Evolutionary conservation across 805 yeast genomes (phyloP), one percentile per base, ranked within the genome.

Genomic region (Cephaloascus albidus): DNA sequence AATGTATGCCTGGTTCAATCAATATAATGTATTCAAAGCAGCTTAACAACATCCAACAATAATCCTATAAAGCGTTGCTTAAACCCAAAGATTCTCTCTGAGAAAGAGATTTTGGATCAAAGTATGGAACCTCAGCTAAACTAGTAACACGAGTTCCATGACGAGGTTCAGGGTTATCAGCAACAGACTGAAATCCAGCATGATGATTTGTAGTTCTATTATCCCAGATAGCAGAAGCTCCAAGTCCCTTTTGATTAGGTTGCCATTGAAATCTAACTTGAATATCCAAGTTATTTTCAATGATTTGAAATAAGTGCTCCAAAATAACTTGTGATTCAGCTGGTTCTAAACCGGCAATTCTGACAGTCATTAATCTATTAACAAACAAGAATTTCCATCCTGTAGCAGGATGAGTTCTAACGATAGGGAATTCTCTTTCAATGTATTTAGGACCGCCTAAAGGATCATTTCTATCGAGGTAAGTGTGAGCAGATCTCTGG

Each of bases 81-180:
- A 57, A 45, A 3, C 77, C 76, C 43, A 72, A 55, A 10, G 76
- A 64, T 51, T 73, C 71, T 55, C 80, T 69, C 49, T 72, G 78
- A 28, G 76, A 67, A 49, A 68, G 69, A 3, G 76, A 70, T 3
- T 58, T 51, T 20, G 67, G 64, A 46, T 74, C 78, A 50, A 65
- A 75, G 56, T 40, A 65, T 2, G 81, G 82, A 37, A 57, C 50
- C 44, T 76, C 80, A 17, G 76, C 81, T 43, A 76, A 61, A 1
- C 78, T 54, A 1, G 75, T 70, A 26, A 69, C 74, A 48, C 81
- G 69, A 10, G 72, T 68, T 30, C 75, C 80, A 44, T 74, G 80
- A 57, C 77, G 60, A 15, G 67, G 56, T 35, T 62, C 65, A 33
- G 20, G 53, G 51, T 33, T 51, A 47, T 61, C 67, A 42, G 61